Evolutionary conservation across 2,329 filamentous ascomycete species (phyloP).

Genomic region (Sclerotinia subarctica): DNA sequence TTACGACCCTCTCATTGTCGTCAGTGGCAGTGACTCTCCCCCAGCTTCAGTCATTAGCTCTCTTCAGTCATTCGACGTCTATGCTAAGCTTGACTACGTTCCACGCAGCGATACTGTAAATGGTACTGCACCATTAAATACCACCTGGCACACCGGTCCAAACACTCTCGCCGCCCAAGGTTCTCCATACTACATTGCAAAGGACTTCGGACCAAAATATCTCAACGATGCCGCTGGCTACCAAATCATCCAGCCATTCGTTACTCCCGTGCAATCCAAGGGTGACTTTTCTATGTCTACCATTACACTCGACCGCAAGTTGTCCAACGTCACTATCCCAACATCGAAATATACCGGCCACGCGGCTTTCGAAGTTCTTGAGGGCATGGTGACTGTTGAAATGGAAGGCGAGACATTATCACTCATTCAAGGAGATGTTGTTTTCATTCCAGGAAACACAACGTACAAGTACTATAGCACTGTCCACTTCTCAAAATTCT

Average conservation of each 20-base stretch:
- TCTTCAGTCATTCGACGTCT: slow-evolving; percentile 45
- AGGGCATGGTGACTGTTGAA: slow-evolving; percentile 40
- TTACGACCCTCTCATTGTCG: slow-evolving; percentile 36
- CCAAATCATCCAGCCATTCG: slow-evolving; percentile 45
- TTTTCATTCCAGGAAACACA: slow-evolving; percentile 41
- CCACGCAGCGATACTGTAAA: slow-evolving; percentile 44
- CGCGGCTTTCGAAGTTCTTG: slow-evolving; percentile 42
- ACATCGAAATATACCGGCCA: slow-evolving; percentile 36
- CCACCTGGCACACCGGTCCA: slow-evolving; percentile 42
- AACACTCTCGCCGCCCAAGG: slow-evolving; percentile 39
- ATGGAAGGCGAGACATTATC: slow-evolving; percentile 38
- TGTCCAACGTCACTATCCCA: slow-evolving; percentile 26
- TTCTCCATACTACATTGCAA: slow-evolving; percentile 45
- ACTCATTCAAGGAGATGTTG: slow-evolving; percentile 40
- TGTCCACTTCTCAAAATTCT: slow-evolving; percentile 30
- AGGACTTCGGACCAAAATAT: slow-evolving; percentile 47
- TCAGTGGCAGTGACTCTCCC: neutral
- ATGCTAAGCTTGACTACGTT: slow-evolving; percentile 42
- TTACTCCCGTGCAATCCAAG: slow-evolving; percentile 42
- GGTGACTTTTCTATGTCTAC: slow-evolving; percentile 46
- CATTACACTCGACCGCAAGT: slow-evolving; percentile 40
- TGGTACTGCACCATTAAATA: slow-evolving; percentile 40
- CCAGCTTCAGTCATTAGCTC: slow-evolving; percentile 38
- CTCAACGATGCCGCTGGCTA: slow-evolving; percentile 42
- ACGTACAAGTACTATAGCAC: slow-evolving; percentile 40